Evolutionary conservation across 2,329 filamentous ascomycete genomes (phyloP), one percentile per base, ranked within the genome.

Genomic region (Sporothrix variecibatus): DNA sequence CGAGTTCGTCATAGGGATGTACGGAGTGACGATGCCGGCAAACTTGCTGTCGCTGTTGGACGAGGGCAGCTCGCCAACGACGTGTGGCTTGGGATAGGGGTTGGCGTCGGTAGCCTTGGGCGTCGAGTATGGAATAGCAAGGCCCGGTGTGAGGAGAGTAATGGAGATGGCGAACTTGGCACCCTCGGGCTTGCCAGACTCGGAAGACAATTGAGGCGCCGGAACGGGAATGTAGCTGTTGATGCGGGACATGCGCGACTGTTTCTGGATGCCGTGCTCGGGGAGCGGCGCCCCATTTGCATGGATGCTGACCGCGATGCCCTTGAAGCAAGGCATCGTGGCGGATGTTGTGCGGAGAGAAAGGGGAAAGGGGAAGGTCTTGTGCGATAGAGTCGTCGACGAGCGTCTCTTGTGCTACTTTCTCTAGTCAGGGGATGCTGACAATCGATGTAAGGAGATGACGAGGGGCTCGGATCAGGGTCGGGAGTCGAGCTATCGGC

Each of bases 161-260:
- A 99, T 98, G 71, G 95, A 98, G 80, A 99, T 98, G 78, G 96
- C 96, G 83, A 99, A 99, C 78, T 95, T 96, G 75, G 96, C 94
- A 78, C 97, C 93, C 84, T 98, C 94, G 69, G 94, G 92, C 84
- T 94, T 94, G 80, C 90, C 90, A 73, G 89, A 88, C 75, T 90
- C 86, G 51, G 89, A 85, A 80, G 91, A 90, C 60, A 98, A 85
- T 83, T 93, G 93, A 58, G 95, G 92, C 76, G 95, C 93, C 49
- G 96, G 95, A 7, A 99, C 96, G 71, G 95, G 94, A 79, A 99
- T 98, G 85, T 97, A 99, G 79, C 94, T 94, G 81, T 94, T 97
- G 84, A 99, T 98, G 80, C 96, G 93, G 76, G 94, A 95, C 77
- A 94, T 89, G 79, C 94, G 92, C 74, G 94, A 94, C 84, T 98